Evolutionary conservation across 495 filamentous ascomycete species (phyloP).

Genomic region (Penicillium desertorum): DNA sequence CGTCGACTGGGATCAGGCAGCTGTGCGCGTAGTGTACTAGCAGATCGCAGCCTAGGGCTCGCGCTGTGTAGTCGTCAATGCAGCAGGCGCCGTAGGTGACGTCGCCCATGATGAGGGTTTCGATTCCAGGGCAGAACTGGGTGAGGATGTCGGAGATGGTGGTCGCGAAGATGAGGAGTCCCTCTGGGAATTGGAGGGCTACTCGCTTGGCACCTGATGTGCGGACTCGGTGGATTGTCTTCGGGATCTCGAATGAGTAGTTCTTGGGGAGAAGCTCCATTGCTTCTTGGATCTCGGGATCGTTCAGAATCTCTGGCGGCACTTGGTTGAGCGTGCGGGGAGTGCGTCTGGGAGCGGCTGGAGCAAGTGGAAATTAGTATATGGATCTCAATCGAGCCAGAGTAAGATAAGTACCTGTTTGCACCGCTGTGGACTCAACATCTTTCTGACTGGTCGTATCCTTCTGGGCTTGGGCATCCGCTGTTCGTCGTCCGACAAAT

Average conservation of each 20-base stretch:
- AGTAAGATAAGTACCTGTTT: slow-evolving; percentile 34
- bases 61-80: slow-evolving; percentile 96
- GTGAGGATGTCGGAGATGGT: slow-evolving; percentile 97
- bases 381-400: too few species aligned
- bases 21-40: slow-evolving; percentile 97
- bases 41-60: slow-evolving; percentile 90
- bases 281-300: slow-evolving; percentile 84
- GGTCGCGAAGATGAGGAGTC: slow-evolving; percentile 91
- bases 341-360: slow-evolving; percentile 61
- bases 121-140: slow-evolving; percentile 85
- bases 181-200: slow-evolving; percentile 94
- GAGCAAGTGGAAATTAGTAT: slow-evolving; percentile 14
- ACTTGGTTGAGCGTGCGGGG: slow-evolving; percentile 85
- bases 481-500: slow-evolving; percentile 71
- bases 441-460: slow-evolving; percentile 49
- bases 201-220: slow-evolving; percentile 72
- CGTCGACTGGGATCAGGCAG: slow-evolving; percentile 92
- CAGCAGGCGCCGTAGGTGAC: slow-evolving; percentile 99
- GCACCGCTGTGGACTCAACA: slow-evolving; percentile 58
- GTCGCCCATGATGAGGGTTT: slow-evolving; percentile 98
- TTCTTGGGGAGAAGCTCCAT: slow-evolving; percentile 85
- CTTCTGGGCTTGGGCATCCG: slow-evolving; percentile 52
- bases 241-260: slow-evolving; percentile 97
- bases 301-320: slow-evolving; percentile 79
- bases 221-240: slow-evolving; percentile 94